phyloP scores from a whole-genome alignment of 345 rosid species.

The Lepidium africanum region DNA sequence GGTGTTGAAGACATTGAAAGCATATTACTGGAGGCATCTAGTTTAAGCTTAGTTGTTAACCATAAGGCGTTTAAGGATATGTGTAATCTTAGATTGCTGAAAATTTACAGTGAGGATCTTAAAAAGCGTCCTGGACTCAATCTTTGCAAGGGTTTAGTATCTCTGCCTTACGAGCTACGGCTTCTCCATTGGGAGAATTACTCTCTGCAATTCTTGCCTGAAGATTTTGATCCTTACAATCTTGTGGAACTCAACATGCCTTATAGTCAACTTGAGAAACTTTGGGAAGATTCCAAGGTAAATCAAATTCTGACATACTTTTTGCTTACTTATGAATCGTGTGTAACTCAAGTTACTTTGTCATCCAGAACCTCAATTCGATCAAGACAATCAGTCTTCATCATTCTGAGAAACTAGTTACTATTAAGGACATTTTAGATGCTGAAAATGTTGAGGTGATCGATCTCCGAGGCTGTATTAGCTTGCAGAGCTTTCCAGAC shows the following conservation, averaged over 20 bases:
- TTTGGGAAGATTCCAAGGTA: slow-evolving; percentile 15
- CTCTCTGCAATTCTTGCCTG: background rate
- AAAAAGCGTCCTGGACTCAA: background rate
- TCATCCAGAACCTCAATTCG: background rate
- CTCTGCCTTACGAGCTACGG: background rate
- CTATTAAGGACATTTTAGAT: background rate
- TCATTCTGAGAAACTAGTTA: background rate
- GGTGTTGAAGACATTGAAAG: slow-evolving; percentile 12
- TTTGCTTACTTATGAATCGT: background rate
- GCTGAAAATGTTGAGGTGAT: background rate
- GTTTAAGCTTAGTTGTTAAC: background rate
- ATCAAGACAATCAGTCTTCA: slow-evolving; percentile 7
- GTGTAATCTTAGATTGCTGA: slow-evolving; percentile 3
- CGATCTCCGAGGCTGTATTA: background rate
- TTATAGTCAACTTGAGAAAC: background rate
- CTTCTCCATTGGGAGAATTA: slow-evolving; percentile 19
- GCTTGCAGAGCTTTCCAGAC: background rate
- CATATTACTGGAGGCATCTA: background rate
- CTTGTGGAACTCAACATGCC: slow-evolving; percentile 16
- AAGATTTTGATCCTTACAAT: background rate
- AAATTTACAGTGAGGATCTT: background rate
- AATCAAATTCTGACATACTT: background rate
- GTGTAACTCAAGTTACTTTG: background rate
- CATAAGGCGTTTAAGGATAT: background rate
- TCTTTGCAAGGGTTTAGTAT: background rate